Conservation (phyloP, 805 yeast genomes). For the Yarrowia deformans region DNA sequence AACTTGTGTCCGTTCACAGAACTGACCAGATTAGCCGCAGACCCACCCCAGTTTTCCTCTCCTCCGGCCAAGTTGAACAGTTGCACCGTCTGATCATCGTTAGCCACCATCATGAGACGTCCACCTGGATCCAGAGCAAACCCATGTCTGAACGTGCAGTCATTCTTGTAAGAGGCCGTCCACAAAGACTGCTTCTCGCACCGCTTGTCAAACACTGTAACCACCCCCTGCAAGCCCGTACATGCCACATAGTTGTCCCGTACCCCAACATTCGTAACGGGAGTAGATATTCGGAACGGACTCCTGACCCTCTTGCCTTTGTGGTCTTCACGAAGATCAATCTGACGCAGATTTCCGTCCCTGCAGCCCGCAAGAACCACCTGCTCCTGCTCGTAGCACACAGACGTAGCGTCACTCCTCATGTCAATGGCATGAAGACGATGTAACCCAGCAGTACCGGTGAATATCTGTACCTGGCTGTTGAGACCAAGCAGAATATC, state of each 20-base stretch:
- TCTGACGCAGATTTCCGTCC: conserved; percentile 29
- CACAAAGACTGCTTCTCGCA: conserved; percentile 2
- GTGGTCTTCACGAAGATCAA: conserved; percentile 30
- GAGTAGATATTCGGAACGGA: conserved; percentile 41
- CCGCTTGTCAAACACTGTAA: conserved; percentile 42
- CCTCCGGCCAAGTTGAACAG: conserved; percentile 30
- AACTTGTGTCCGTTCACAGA: conserved; percentile 10
- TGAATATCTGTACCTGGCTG: conserved; percentile 6
- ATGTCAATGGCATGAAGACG: conserved; percentile 12
- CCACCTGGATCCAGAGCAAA: conserved; percentile 40
- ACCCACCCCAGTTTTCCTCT: conserved; percentile 37
- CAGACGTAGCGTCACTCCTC: conserved; percentile 25
- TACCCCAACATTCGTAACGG: conserved; percentile 44
- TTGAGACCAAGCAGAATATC: conserved; percentile 32
- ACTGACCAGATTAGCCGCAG: conserved; percentile 5
- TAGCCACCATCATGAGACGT: conserved; percentile 40
- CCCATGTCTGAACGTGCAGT: conserved; percentile 38
- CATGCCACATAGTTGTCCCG: conserved; percentile 41
- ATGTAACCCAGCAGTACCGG: conserved; percentile 17
- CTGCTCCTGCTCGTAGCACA: conserved; percentile 13
- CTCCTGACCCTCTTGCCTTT: conserved; percentile 18
- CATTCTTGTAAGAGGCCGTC: conserved; percentile 39
- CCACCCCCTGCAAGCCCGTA: conserved; percentile 44
- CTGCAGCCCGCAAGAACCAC: conserved; percentile 17
- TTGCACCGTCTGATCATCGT: conserved; percentile 21